A percentile compares a stretch with the other conserved stretches of the same genome.
phyloP scores from a whole-genome alignment of 2,329 filamentous ascomycete species.

The Neopestalotiopsis rosae region DNA sequence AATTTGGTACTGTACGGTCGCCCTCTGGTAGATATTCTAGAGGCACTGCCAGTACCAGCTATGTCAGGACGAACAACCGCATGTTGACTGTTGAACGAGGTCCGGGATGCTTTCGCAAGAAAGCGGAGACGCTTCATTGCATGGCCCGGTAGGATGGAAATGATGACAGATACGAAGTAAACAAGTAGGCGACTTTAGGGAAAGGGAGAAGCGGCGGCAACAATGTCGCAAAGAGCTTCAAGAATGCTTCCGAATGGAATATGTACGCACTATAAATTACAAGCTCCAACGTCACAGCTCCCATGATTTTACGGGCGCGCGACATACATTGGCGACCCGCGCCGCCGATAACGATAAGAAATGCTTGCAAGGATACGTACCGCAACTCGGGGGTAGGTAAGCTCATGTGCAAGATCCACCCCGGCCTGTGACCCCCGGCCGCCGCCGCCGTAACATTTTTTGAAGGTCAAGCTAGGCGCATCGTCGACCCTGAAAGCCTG shows the following conservation, averaged over 20 bases:
- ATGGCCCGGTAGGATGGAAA: neutral
- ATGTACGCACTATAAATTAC: neutral
- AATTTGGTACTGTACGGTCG: neutral
- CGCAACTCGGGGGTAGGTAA: neutral
- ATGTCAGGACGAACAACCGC: neutral
- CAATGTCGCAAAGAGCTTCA: neutral
- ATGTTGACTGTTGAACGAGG: neutral
- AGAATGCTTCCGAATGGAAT: neutral
- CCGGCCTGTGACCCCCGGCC: neutral
- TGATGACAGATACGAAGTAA: neutral
- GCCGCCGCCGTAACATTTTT: conserved; percentile 1
- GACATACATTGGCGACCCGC: neutral
- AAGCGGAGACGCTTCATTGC: neutral
- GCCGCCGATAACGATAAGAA: neutral
- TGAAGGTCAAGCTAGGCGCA: neutral
- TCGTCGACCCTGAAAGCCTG: neutral
- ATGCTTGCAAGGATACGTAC: neutral
- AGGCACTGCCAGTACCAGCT: neutral
- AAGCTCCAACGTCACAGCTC: neutral
- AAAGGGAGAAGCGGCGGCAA: neutral
- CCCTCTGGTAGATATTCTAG: neutral
- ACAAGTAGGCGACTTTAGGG: too few species aligned
- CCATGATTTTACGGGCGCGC: neutral
- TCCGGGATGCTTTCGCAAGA: neutral
- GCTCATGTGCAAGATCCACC: neutral